A percentile compares a stretch with the other conserved stretches of the same genome.
phyloP scores from a whole-genome alignment of 2,329 filamentous ascomycete genomes.

The Clonostachys rosea region DNA sequence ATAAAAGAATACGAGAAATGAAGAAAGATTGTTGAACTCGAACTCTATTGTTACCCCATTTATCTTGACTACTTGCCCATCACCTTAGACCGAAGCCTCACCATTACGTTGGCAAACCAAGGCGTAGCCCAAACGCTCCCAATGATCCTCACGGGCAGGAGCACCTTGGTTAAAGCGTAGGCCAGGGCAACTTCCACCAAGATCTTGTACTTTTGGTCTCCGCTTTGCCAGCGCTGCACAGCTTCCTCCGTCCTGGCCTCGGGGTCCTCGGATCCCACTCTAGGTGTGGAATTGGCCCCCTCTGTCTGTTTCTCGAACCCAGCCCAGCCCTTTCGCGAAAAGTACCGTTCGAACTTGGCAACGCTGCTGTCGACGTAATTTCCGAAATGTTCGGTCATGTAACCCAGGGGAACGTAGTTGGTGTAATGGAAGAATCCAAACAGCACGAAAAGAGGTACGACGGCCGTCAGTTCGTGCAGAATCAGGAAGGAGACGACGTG shows the following conservation, averaged over 20 bases:
- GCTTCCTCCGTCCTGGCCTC: constrained; percentile 12
- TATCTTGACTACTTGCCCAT: constrained; percentile 2
- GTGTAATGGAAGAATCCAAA: constrained; percentile 77
- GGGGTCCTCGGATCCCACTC: constrained; percentile 10
- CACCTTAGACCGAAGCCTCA: constrained; percentile 21
- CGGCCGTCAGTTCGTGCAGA: constrained; percentile 86
- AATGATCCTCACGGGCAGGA: constrained; percentile 73
- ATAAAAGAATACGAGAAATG: neutral
- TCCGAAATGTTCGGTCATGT: constrained; percentile 44
- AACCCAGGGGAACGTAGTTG: constrained; percentile 61
- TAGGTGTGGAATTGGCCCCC: too few relatives aligned
- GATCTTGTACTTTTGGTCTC: constrained; percentile 47
- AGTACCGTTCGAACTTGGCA: constrained; percentile 72
- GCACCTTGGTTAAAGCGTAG: constrained; percentile 82
- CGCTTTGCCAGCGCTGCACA: constrained; percentile 26
- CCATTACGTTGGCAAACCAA: constrained; percentile 74
- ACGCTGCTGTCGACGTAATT: constrained; percentile 55
- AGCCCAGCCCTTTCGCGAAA: constrained; percentile 79
- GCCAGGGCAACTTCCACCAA: constrained; percentile 74
- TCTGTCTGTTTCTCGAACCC: constrained; percentile 37
- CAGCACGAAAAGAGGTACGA: constrained; percentile 73
- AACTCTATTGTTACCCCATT: too few relatives aligned
- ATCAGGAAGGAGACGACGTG: constrained; percentile 84
- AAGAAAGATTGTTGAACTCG: neutral
- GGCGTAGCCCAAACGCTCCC: constrained; percentile 85